These are phyloP conservation scores for Pythium volutum DNA, from an alignment of 352 stramenopile genomes.

Conservation along the genomic window DNA sequence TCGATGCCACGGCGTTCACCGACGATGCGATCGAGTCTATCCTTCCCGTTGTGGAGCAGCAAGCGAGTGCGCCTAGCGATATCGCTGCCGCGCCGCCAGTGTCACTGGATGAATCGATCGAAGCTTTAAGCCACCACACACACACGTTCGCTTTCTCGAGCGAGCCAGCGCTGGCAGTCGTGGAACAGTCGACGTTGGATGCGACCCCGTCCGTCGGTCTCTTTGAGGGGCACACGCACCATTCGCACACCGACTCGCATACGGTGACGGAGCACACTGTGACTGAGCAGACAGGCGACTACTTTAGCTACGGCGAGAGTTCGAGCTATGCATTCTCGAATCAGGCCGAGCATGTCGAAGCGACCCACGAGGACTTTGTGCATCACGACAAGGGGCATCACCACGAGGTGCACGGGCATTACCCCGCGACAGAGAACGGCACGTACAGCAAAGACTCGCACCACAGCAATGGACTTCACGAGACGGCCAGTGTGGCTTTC, in stretches of 20 bases:
- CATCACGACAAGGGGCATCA: background rate
- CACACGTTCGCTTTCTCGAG: background rate
- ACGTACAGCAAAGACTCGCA: background rate
- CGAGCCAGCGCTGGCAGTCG: background rate
- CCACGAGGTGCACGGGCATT: background rate
- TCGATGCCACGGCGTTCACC: background rate
- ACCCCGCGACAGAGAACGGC: background rate
- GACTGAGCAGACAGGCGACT: background rate
- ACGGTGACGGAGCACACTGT: background rate
- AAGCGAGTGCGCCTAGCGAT: background rate
- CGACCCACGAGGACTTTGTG: background rate
- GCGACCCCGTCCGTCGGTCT: background rate
- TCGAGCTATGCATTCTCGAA: background rate
- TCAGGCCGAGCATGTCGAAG: background rate
- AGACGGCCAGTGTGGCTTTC: background rate
- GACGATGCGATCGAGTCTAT: background rate
- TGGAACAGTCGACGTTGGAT: background rate
- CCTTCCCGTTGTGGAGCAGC: background rate
- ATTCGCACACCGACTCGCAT: background rate
- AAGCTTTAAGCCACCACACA: background rate
- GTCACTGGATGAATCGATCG: background rate
- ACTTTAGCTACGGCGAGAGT: conserved; percentile 1
- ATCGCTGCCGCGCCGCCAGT: background rate
- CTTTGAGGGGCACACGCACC: background rate
- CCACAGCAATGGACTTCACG: background rate